phyloP scores from a whole-genome alignment of 2,329 filamentous ascomycete genomes.

The Botrytis pseudocinerea region DNA sequence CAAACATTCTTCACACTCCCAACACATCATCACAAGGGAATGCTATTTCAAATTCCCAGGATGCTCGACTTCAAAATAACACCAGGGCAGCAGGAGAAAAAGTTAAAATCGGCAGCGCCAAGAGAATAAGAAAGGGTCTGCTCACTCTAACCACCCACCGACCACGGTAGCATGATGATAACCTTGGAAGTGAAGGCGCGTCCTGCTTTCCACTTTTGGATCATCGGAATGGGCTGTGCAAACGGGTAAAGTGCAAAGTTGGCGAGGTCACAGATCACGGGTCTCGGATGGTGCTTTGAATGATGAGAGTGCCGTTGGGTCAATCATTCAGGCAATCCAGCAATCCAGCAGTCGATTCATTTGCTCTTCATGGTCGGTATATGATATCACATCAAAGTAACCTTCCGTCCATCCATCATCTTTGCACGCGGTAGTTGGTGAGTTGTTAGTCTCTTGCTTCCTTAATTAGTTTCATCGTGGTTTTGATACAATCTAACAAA shows the following conservation, averaged over 20 bases:
- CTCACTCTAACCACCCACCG: background rate
- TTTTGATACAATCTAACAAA: background rate
- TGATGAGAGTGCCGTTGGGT: background rate
- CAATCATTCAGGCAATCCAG: too few species aligned
- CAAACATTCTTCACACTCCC: background rate
- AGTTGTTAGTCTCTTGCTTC: too few species aligned
- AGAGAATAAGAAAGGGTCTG: conserved; percentile 3
- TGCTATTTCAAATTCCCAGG: background rate
- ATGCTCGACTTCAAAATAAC: background rate
- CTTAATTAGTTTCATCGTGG: too few species aligned
- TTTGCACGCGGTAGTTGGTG: too few species aligned
- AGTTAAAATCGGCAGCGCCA: background rate
- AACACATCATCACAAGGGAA: background rate
- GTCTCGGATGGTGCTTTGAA: background rate
- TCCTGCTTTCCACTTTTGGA: conserved; percentile 5
- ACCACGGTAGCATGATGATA: background rate
- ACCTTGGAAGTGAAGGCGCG: background rate
- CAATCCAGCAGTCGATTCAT: background rate
- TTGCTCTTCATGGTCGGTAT: background rate
- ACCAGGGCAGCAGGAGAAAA: background rate
- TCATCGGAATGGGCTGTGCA: background rate
- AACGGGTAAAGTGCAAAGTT: background rate
- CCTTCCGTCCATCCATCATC: background rate
- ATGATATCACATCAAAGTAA: background rate
- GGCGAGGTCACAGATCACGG: background rate